phyloP scores from a whole-genome alignment of 2,329 filamentous ascomycete species.

The Dryadomyces quercus-mongolicae region DNA sequence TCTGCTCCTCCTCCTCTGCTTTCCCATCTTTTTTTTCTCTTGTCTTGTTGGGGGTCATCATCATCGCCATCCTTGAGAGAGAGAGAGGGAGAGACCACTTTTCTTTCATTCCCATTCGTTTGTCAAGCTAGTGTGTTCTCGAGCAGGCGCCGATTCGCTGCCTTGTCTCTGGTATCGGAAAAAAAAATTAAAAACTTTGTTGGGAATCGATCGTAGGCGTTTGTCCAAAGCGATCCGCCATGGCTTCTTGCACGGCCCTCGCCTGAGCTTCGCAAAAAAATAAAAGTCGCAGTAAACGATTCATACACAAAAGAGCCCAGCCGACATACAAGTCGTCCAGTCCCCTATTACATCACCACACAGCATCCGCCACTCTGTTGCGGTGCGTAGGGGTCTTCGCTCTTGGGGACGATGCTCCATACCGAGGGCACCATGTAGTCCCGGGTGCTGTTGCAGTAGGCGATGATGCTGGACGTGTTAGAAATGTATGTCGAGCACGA shows the following conservation, averaged over 20 bases:
- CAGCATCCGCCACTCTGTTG: slow-evolving; percentile 91
- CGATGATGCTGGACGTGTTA: slow-evolving; percentile 61
- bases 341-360: slow-evolving; percentile 68
- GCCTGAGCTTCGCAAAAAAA: background rate
- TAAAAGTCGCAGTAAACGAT: background rate
- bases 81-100: background rate
- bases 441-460: slow-evolving; percentile 94
- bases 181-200: background rate
- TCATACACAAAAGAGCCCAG: background rate
- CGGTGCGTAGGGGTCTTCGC: slow-evolving; percentile 96
- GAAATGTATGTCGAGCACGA: background rate
- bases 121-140: background rate
- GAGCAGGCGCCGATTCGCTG: background rate
- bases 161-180: background rate
- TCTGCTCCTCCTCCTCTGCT: background rate
- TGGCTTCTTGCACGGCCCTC: background rate
- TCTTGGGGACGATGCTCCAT: slow-evolving; percentile 89
- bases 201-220: background rate
- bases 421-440: slow-evolving; percentile 98
- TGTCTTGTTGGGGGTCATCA: slow-evolving; percentile 2
- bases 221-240: background rate
- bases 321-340: background rate
- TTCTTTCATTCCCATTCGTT: background rate
- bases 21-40: background rate
- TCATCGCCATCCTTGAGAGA: background rate